phyloP scores from a whole-genome alignment of 1,139 yeast species.

The Debaryomyces coudertii region DNA sequence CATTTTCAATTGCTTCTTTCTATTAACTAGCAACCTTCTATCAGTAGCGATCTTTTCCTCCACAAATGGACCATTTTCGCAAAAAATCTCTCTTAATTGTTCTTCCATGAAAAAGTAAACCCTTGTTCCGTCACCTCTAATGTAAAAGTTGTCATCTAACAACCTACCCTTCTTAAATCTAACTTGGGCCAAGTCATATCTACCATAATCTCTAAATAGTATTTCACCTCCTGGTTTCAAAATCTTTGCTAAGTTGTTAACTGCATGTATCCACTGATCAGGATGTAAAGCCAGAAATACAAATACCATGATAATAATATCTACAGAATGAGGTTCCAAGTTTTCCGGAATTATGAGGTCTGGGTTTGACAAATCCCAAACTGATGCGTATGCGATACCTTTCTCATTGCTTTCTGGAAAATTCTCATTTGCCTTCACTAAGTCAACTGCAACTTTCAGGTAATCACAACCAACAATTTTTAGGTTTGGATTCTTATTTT shows the following conservation, averaged over 20 bases:
- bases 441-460: constrained; percentile 85
- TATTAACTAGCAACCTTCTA: constrained; percentile 84
- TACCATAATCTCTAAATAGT: constrained; percentile 90
- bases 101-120: constrained; percentile 97
- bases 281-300: constrained; percentile 94
- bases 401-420: constrained; percentile 52
- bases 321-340: constrained; percentile 79
- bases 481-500: constrained; percentile 78
- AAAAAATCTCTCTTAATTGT: constrained; percentile 77
- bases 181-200: constrained; percentile 94
- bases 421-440: constrained; percentile 66
- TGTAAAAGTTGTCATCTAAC: constrained; percentile 89
- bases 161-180: constrained; percentile 88
- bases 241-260: constrained; percentile 65
- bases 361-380: constrained; percentile 92
- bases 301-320: constrained; percentile 89
- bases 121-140: constrained; percentile 97
- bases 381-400: constrained; percentile 77
- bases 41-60: constrained; percentile 86
- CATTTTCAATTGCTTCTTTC: constrained; percentile 93
- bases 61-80: constrained; percentile 56
- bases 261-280: constrained; percentile 84
- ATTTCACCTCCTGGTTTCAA: constrained; percentile 93
- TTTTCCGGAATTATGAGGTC: constrained; percentile 81
- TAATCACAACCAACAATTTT: constrained; percentile 87